phyloP scores from a whole-genome alignment of 2,329 filamentous ascomycete genomes.

The Talaromyces islandicus region DNA sequence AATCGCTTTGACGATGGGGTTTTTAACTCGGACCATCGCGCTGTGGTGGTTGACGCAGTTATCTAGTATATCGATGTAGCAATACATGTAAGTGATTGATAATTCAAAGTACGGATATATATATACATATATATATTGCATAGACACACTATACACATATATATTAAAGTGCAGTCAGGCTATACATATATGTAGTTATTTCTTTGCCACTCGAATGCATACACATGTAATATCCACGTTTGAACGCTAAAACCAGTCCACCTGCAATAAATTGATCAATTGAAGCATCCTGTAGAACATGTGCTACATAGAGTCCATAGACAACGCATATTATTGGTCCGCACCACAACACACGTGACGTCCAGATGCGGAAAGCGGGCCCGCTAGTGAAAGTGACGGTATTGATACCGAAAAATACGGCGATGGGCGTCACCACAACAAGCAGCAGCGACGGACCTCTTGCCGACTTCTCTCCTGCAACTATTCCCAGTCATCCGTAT shows the following conservation, averaged over 20 bases:
- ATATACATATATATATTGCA: not conserved
- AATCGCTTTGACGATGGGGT: constrained; percentile 53
- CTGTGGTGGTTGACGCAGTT: constrained; percentile 48
- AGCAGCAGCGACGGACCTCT: not conserved
- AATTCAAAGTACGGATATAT: too few relatives aligned
- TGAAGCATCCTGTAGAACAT: too few relatives aligned
- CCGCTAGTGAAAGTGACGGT: not conserved
- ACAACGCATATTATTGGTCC: not conserved
- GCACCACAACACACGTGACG: not conserved
- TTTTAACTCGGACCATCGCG: constrained; percentile 51
- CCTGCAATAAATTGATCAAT: too few relatives aligned
- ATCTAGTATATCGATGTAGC: constrained; percentile 10
- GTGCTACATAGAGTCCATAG: not conserved
- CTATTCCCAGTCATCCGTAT: not conserved
- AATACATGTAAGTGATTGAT: too few relatives aligned
- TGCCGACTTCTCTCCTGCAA: not conserved
- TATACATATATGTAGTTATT: too few relatives aligned
- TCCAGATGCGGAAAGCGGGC: not conserved
- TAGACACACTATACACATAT: not conserved
- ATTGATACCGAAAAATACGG: not conserved
- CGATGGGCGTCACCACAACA: not conserved
- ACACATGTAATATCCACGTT: too few relatives aligned
- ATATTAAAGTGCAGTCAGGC: too few relatives aligned
- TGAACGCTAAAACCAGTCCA: too few relatives aligned
- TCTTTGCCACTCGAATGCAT: too few relatives aligned